Conservation (phyloP, 805 yeast genomes). For the Teunomyces barrocoloradensis region DNA sequence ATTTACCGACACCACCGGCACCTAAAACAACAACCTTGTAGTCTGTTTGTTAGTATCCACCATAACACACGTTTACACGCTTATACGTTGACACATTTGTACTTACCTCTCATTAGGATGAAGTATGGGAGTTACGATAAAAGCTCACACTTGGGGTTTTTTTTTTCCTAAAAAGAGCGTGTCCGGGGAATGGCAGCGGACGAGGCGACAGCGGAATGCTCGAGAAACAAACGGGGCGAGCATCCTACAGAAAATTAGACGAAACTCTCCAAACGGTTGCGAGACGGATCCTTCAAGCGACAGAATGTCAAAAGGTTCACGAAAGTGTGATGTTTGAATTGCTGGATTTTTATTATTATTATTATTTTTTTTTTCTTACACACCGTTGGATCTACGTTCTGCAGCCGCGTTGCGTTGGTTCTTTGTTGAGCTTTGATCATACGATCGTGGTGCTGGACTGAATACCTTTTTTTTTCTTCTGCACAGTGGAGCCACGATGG, state of each 20-base stretch:
- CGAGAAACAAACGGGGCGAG: conserved; percentile 1
- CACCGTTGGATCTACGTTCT: not conserved
- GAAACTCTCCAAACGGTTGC: not conserved
- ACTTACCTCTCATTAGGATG: conserved; percentile 8
- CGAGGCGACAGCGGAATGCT: not conserved
- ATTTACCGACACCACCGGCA: conserved; percentile 97
- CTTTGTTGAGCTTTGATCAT: not conserved
- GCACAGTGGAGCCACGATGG: not conserved
- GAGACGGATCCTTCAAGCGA: not conserved
- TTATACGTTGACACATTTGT: too few relatives aligned
- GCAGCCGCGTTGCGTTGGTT: not conserved
- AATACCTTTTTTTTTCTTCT: too few relatives aligned
- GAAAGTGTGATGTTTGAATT: too few relatives aligned
- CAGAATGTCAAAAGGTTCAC: too few relatives aligned
- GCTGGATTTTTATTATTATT: not conserved
- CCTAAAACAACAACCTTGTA: conserved; percentile 90
- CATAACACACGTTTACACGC: too few relatives aligned
- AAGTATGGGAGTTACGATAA: conserved; percentile 3
- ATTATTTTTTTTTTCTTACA: not conserved
- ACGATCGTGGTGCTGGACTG: not conserved
- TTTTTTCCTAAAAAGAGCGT: conserved; percentile 2
- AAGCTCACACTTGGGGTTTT: not conserved
- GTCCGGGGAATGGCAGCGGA: conserved; percentile 1
- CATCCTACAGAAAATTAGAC: not conserved
- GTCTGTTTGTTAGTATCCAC: conserved; percentile 39